Base-by-base conservation (phyloP, 495 filamentous ascomycete species). In the Hamigera avellanea region DNA sequence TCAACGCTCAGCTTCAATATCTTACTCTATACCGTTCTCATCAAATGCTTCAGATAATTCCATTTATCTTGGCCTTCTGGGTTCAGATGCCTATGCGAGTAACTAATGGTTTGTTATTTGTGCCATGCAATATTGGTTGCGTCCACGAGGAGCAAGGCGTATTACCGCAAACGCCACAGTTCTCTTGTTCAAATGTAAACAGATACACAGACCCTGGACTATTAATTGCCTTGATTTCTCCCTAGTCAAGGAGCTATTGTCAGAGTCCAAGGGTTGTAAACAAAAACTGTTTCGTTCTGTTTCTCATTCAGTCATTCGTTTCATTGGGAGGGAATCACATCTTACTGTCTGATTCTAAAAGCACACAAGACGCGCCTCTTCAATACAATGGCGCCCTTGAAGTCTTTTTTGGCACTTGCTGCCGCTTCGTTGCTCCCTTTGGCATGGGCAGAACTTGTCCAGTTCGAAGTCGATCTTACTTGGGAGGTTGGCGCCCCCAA, bases 401-500 rank as follows among this genome's bases (percentile, higher is more conserved):
- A 30, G 28, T 12, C 28, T 15, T 13, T n/a, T 6, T 6, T 30
- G 28, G 28, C 28, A 15, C 28, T 30, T 15, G 28, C 28, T 12
- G 14, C 14, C n/a, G n/a, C 28, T 12, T 23, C 21, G 9, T 15
- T 30, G 14, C 12, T 15, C n/a, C 28, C 28, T 30, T 13, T 6
- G 14, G 28, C 28, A 30, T 30, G 28, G 28, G 28, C 28, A 4
- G 28, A 30, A 15, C 28, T 30, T n/a, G 49, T 61, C 10, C 38
- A 58, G 10, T 56, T 52, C 18, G 44, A 56, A 13, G 27, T 56
- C 21, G 38, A 49, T 23, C 41, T 68, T 12, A 66, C 62, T 10
- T 66, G 61, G 62, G 43, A 59, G 12, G 44, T 30, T 5, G 42
- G 53, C 0, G 42, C 61, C 0, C 63, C 63, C 0, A 53, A 67